Base-by-base conservation (phyloP, 768 basidiomycete species). In the Mrakia hoshinonis region DNA sequence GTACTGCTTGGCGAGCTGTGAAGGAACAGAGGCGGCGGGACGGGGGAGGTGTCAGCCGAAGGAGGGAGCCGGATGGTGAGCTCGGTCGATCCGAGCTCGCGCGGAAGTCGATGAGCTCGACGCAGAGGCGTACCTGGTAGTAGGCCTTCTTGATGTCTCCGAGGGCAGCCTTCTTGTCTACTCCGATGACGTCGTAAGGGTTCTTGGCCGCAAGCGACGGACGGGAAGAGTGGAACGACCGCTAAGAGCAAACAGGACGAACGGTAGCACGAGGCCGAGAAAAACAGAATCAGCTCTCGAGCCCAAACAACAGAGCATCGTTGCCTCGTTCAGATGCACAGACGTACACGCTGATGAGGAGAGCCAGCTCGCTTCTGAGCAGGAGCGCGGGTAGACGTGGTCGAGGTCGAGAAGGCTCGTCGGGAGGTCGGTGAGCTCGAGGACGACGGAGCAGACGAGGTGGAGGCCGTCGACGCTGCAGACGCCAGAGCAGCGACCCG, bases 91-190 rank as follows among this genome's bases (percentile, higher is more conserved):
- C 61, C 34, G 66, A 69, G 55, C 67, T 20, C 1, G 18, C n/a
- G n/a, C 3, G 1, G 22, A 39, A 64, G 22, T 11, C 29, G 26
- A 52, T 7, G 39, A 3, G 36, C 48, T 68, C 22, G 55, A 34
- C 20, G 31, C n/a, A 36, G 36, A 31, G 29, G 80, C 90, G 77
- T 79, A 96, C 95, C 78, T 90, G 84, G 80, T 97, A 99, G 81
- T 99, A 99, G 2, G 85, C 85, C 82, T 98, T 98, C 86, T 99
- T 99, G 77, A 99, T 97, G 75, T 98, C 92, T 26, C 88, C 85
- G 34, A 87, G 79, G 26, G 86, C 83, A 58, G 95, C 90, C 79
- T 92, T 91, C 75, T 86, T 87, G 76, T 84, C 84, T 10, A 98
- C 88, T 31, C 96, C 95, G 12, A 99, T 81, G n/a, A 91, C 88